Conservation (phyloP, 331 rosid species). For the Acacia pycnantha region DNA sequence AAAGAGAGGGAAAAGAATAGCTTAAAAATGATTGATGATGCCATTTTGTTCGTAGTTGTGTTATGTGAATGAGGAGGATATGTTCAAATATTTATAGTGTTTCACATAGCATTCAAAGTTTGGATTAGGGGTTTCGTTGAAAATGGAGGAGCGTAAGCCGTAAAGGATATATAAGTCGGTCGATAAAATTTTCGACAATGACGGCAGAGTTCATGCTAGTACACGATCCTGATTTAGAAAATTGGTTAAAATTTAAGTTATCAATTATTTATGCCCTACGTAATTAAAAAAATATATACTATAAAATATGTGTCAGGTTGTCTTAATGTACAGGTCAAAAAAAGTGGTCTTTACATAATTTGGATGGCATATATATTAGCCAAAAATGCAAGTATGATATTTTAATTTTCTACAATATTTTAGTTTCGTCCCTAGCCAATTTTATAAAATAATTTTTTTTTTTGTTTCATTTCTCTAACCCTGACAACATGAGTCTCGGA, state of each 20-base stretch:
- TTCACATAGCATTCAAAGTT: neutral
- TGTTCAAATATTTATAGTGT: neutral
- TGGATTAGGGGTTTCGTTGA: neutral
- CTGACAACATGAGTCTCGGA: no score
- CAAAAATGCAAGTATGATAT: no score
- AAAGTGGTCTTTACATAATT: no score
- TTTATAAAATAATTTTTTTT: no score
- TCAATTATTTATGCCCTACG: neutral
- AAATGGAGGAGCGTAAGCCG: neutral
- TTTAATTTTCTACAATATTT: no score
- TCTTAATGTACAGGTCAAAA: no score
- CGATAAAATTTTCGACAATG: neutral
- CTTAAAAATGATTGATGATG: constrained; percentile 30
- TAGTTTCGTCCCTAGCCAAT: no score
- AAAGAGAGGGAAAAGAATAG: constrained; percentile 17
- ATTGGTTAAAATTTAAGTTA: no score
- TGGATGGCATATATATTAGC: no score
- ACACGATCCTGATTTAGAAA: neutral
- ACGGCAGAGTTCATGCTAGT: neutral
- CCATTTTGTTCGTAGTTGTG: neutral
- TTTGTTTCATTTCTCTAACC: no score
- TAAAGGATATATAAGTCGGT: neutral
- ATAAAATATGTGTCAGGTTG: no score
- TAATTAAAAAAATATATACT: no score
- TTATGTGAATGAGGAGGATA: neutral